A percentile compares a stretch with the other conserved stretches of the same genome.
These are phyloP conservation scores for Diversispora epigaea DNA, from an alignment of 192 early-diverging fungal genomes.

Conservation along the genomic window DNA sequence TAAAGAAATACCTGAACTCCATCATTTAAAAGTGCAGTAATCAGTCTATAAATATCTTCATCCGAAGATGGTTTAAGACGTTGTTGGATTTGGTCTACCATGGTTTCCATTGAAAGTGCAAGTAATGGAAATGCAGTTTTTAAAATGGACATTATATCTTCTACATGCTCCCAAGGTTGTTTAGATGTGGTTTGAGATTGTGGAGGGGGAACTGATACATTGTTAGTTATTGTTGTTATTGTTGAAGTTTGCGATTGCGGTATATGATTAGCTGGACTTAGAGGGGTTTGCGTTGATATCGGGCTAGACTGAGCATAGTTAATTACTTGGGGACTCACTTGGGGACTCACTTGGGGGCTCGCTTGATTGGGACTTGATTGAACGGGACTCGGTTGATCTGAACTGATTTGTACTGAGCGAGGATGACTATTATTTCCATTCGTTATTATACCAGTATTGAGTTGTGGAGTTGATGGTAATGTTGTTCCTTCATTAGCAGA, in stretches of 20 bases:
- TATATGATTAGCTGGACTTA: slow-evolving; percentile 23
- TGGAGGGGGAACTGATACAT: not conserved
- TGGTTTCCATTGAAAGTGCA: slow-evolving; percentile 95
- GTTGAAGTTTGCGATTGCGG: not conserved
- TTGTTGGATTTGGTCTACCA: slow-evolving; percentile 97
- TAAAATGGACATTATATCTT: slow-evolving; percentile 92
- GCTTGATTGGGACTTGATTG: slow-evolving; percentile 4
- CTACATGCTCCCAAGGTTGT: slow-evolving; percentile 84
- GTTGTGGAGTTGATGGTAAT: slow-evolving; percentile 14
- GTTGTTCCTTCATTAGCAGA: slow-evolving; percentile 9
- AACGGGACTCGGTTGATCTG: slow-evolving; percentile 34
- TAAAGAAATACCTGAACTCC: slow-evolving; percentile 44
- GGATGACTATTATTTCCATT: slow-evolving; percentile 27
- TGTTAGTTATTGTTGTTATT: not conserved
- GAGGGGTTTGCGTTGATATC: slow-evolving; percentile 20
- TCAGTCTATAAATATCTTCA: slow-evolving; percentile 96
- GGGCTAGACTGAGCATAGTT: slow-evolving; percentile 12
- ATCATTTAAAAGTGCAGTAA: slow-evolving; percentile 89
- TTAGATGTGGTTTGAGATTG: slow-evolving; percentile 34
- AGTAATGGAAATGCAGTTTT: slow-evolving; percentile 95
- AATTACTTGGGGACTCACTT: not conserved
- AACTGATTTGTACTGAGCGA: slow-evolving; percentile 22
- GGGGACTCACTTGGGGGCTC: slow-evolving; percentile 9
- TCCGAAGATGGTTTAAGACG: slow-evolving; percentile 91
- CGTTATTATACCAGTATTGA: not conserved